phyloP scores from a whole-genome alignment of 306 rosid species.

The Vachellia pachyceras region DNA sequence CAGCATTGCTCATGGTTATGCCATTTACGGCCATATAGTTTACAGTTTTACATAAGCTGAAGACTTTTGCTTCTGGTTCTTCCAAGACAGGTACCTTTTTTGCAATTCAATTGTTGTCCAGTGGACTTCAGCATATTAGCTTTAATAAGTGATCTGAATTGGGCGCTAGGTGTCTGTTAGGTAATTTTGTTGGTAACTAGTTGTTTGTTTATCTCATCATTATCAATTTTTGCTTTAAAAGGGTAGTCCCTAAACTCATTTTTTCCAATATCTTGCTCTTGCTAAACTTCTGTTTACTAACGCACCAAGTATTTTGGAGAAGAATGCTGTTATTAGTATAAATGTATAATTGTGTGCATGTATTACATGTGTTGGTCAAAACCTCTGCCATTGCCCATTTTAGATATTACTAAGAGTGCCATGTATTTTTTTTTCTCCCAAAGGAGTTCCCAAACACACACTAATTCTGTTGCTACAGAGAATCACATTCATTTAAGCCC shows the following conservation, averaged over 20 bases:
- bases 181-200: constrained; percentile 15
- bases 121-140: neutral
- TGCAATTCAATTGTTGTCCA: constrained; percentile 15
- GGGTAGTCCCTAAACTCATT: neutral
- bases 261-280: neutral
- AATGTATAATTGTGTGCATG: neutral
- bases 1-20: constrained; percentile 98
- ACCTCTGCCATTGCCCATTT: neutral
- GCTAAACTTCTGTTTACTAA: neutral
- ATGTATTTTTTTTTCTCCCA: too few relatives aligned
- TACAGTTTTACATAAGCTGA: constrained; percentile 80
- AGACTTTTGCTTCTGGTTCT: constrained; percentile 90
- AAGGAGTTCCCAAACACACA: too few relatives aligned
- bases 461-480: constrained; percentile 75
- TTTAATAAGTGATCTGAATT: neutral
- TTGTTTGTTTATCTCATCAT: constrained; percentile 1
- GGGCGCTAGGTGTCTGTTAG: neutral
- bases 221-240: neutral
- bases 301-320: neutral
- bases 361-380: neutral
- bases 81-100: constrained; percentile 66
- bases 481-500: constrained; percentile 81
- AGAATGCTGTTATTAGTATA: constrained; percentile 13
- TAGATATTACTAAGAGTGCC: constrained; percentile 11
- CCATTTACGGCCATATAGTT: constrained; percentile 95